These are phyloP conservation scores for Saturnispora quitensis DNA, from an alignment of 805 yeast genomes.

Conservation along the genomic window DNA sequence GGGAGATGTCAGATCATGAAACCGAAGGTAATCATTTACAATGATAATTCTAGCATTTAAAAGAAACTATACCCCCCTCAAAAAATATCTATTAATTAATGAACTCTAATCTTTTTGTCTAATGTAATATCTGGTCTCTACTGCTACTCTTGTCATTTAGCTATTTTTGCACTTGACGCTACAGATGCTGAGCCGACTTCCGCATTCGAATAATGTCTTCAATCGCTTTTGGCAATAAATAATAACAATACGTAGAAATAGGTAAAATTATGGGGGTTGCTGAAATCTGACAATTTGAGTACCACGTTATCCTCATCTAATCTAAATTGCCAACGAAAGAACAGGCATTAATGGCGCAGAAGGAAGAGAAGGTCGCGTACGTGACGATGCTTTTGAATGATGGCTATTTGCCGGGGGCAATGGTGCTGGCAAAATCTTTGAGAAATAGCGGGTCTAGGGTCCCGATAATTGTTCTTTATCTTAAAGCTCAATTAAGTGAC, in stretches of 20 bases:
- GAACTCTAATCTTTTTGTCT: not conserved
- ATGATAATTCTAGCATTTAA: not conserved
- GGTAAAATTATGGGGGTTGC: not conserved
- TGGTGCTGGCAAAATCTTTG: conserved; percentile 25
- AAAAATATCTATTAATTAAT: too few relatives aligned
- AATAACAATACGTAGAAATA: not conserved
- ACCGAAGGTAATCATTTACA: not conserved
- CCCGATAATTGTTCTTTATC: conserved; percentile 21
- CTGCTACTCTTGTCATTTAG: not conserved
- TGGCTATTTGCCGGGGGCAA: conserved; percentile 31
- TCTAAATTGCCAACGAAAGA: not conserved
- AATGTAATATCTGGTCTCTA: not conserved
- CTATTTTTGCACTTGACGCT: not conserved
- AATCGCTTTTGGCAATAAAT: not conserved
- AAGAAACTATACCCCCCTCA: not conserved
- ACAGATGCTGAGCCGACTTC: not conserved
- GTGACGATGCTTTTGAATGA: conserved; percentile 29
- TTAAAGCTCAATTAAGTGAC: not conserved
- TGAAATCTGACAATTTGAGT: not conserved
- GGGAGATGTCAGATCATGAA: not conserved
- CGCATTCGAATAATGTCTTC: not conserved
- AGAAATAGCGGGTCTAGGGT: conserved; percentile 11
- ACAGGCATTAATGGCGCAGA: not conserved
- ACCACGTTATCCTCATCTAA: not conserved
- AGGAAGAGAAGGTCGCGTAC: conserved; percentile 16